Evolutionary conservation across 176 grass and related monocot genomes (phyloP), one percentile per base, ranked within the genome.

Genomic region (Oryza officinalis): DNA sequence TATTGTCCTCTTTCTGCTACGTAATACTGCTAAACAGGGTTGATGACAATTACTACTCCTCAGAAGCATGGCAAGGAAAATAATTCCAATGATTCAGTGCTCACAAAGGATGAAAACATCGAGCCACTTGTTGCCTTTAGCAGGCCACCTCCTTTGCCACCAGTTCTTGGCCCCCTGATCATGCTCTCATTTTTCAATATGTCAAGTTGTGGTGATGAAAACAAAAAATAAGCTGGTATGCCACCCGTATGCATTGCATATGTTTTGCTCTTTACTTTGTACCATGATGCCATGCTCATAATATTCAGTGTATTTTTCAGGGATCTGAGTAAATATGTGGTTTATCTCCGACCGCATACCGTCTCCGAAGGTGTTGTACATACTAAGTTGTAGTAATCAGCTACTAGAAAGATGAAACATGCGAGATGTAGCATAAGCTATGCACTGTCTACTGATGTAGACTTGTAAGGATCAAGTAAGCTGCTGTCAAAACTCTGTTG

Each of bases 71-170:
- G 85, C 31, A 89, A 83, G 25, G 69, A 87, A 69, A 69, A 91
- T 2, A 76, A 0, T 17, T 15, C 83, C 30, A 31, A 52, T 63
- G 69, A 84, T 28, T 68, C 59, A 27, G 37, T 38, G 22, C 50
- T 70, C n/a, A 2, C 70, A 27, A 87, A 81, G 44, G 75, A 92
- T 38, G 86, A 91, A 76, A 67, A 89, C 4, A 45, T 49, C 4
- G 86, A 89, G 47, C 91, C 86, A 20, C 72, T 88, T 23, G 86
- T 93, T 40, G 89, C 94, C 17, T 91, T 91, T 23, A 72, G 76
- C 83, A 82, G 86, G 13, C 94, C 87, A 23, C 89, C 93, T 20
- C 81, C 79, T 33, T 73, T 91, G 84, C 94, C 94, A 25, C 94
- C 94, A 13, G 84, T 86, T 85, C 74, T 97, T 41, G 94, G 94